These are phyloP conservation scores for Monosporascus sp. DNA, from an alignment of 2,329 filamentous ascomycete species.

Conservation along the genomic window DNA sequence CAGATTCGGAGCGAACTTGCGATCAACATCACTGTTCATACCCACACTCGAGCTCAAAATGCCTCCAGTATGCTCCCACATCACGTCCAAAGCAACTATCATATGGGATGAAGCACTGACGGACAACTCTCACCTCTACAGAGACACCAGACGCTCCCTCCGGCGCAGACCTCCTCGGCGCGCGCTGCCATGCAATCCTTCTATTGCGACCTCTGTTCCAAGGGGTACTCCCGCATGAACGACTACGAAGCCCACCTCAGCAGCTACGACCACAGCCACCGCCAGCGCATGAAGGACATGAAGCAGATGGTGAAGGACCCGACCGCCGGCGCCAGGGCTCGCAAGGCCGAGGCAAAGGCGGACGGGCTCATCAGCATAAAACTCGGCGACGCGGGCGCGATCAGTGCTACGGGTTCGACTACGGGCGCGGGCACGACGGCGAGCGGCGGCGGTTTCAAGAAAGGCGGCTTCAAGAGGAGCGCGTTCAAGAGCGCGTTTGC, in stretches of 20 bases:
- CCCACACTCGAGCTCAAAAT: conserved; percentile 29
- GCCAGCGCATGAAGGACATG: conserved; percentile 84
- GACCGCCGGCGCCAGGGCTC: conserved; percentile 56
- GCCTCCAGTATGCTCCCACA: conserved; percentile 46
- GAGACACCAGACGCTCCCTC: conserved; percentile 53
- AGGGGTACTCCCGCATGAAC: conserved; percentile 91
- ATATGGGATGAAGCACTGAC: conserved; percentile 32
- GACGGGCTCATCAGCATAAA: conserved; percentile 66
- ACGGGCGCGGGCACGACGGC: conserved; percentile 16
- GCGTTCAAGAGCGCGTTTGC: conserved; percentile 77
- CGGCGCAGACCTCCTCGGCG: conserved; percentile 57
- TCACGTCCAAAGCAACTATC: not conserved
- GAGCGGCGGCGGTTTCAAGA: conserved; percentile 50
- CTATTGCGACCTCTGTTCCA: conserved; percentile 82
- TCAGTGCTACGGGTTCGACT: conserved; percentile 6
- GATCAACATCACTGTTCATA: too few relatives aligned
- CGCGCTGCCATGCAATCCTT: conserved; percentile 75
- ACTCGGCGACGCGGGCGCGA: conserved; percentile 35
- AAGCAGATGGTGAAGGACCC: conserved; percentile 75
- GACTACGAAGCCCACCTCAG: conserved; percentile 93
- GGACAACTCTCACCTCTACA: conserved; percentile 31
- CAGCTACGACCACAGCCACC: conserved; percentile 94
- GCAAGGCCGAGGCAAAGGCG: conserved; percentile 66
- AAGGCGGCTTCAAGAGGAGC: conserved; percentile 72
- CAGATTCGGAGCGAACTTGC: too few relatives aligned